phyloP scores from a whole-genome alignment of 768 basidiomycete species.

The Mycena filopes region DNA sequence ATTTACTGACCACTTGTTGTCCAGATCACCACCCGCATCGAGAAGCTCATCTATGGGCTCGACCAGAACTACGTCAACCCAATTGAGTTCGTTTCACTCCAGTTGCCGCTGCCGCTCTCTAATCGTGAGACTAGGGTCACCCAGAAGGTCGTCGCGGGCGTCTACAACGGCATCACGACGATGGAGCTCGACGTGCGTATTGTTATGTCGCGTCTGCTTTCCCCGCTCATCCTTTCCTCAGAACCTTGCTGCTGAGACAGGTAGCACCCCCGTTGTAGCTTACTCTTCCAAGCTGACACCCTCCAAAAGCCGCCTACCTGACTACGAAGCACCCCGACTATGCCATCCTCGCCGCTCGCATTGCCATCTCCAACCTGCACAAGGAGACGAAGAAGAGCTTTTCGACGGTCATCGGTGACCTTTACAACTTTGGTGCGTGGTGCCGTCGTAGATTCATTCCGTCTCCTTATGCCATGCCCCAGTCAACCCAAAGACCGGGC shows the following conservation, averaged over 20 bases:
- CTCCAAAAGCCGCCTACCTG: slow-evolving; percentile 96
- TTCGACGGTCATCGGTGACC: slow-evolving; percentile 89
- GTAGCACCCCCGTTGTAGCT: too few species aligned
- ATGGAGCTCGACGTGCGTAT: slow-evolving; percentile 91
- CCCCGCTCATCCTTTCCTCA: slow-evolving; percentile 75
- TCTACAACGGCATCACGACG: slow-evolving; percentile 96
- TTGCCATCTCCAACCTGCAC: slow-evolving; percentile 98
- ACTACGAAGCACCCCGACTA: slow-evolving; percentile 99
- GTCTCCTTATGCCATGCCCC: slow-evolving; percentile 1
- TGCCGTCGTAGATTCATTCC: not conserved
- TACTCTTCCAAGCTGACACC: too few species aligned
- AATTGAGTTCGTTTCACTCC: slow-evolving; percentile 72
- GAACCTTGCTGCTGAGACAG: slow-evolving; percentile 97
- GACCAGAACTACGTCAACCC: slow-evolving; percentile 94
- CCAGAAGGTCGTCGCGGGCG: slow-evolving; percentile 93
- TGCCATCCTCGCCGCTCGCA: slow-evolving; percentile 98
- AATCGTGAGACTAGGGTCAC: slow-evolving; percentile 67
- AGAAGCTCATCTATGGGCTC: slow-evolving; percentile 95
- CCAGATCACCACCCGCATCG: slow-evolving; percentile 87
- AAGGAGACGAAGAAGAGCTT: slow-evolving; percentile 99
- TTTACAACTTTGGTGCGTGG: slow-evolving; percentile 84
- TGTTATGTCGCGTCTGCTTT: not conserved
- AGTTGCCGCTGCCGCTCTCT: not conserved
- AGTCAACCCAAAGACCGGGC: slow-evolving; percentile 97
- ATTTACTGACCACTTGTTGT: slow-evolving; percentile 22